These are phyloP conservation scores for Cutaneotrichosporon cutaneum DNA, from an alignment of 1,284 basidiomycete genomes.

Conservation along the genomic window DNA sequence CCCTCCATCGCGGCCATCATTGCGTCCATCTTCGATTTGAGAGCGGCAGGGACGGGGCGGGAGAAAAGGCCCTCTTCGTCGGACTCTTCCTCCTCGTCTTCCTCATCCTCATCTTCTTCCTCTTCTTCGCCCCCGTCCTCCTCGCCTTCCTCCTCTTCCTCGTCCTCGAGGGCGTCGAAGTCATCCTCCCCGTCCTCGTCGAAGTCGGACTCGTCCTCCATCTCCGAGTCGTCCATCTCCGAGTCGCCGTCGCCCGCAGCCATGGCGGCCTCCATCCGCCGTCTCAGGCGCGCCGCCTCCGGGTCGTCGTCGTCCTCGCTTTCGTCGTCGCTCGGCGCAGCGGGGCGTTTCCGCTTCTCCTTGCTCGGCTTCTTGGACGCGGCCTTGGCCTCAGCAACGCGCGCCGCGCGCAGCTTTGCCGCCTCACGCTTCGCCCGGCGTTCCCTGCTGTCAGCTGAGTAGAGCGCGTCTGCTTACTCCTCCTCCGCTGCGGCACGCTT, in stretches of 20 bases:
- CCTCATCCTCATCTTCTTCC: constrained; percentile 17
- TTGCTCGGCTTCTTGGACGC: constrained; percentile 16
- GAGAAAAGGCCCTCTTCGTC: constrained; percentile 39
- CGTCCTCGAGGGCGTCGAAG: constrained; percentile 26
- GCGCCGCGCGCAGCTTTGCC: constrained; percentile 25
- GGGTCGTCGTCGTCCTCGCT: constrained; percentile 32
- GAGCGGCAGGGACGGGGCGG: constrained; percentile 1
- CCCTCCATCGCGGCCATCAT: constrained; percentile 41
- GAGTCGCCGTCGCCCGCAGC: constrained; percentile 19
- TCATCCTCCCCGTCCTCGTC: constrained; percentile 30
- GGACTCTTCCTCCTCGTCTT: constrained; percentile 29
- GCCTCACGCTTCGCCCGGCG: constrained; percentile 18
- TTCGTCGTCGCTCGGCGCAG: constrained; percentile 4
- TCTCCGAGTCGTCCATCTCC: constrained; percentile 27
- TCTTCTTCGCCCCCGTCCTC: constrained; percentile 37
- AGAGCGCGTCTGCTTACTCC: constrained; percentile 23
- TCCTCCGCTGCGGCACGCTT: constrained; percentile 15
- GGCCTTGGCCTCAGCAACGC: constrained; percentile 28
- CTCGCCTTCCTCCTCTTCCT: constrained; percentile 26
- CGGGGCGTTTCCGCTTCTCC: constrained; percentile 15
- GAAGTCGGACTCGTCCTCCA: constrained; percentile 35
- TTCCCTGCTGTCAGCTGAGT: constrained; percentile 8
- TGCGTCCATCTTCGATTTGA: constrained; percentile 39
- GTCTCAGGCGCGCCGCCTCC: constrained; percentile 25
- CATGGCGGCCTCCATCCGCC: constrained; percentile 31